Evolutionary conservation across 2,329 filamentous ascomycete species (phyloP), one percentile per base, ranked within the genome.

Genomic region (Teratosphaeria gauchensis): DNA sequence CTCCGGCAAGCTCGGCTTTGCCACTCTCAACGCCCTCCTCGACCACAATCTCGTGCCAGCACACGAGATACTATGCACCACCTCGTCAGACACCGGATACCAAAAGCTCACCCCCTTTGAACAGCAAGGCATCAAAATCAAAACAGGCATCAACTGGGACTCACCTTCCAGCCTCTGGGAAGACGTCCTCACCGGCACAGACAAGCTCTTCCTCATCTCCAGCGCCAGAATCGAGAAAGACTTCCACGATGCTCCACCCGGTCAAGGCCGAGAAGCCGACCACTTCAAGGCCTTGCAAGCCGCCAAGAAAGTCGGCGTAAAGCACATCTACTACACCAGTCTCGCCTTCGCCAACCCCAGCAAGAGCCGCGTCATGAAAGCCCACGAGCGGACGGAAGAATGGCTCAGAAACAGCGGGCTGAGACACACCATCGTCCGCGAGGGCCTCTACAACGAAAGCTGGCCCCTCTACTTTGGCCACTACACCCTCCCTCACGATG

Each of bases 391-490:
- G 3, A 78, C 77, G 0, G 76, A 78, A 62, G 63, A 64, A 16
- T 76, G 75, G 54, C 62, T 79, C 56, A 54, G 57, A 33, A 46
- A 73, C 4, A 66, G 68, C 14, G 63, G 68, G 3, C 51, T 69
- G 21, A 51, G 61, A 9, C 71, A 69, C 4, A 78, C 75, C 0
- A 64, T 78, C 4, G 65, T 79, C 0, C 65, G 77, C 0, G 75
- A 78, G 59, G 77, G 77, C 0, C 56, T 78, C 58, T 78, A 78
- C 58, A 77, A 74, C 53, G 76, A 78, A 65, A 74, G 70, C 56
- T 79, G 77, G 77, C 77, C 76, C 6, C 62, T 79, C 21, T 78
- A 78, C 59, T 71, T 78, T 21, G 76, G 77, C 0, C 75, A 78
- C 56, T 78, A 74, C 54, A 71, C 71, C 12, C 54, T 70, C 8